These are phyloP conservation scores for Cladosporium sphaerospermum DNA, from an alignment of 2,329 filamentous ascomycete genomes.

Conservation along the genomic window DNA sequence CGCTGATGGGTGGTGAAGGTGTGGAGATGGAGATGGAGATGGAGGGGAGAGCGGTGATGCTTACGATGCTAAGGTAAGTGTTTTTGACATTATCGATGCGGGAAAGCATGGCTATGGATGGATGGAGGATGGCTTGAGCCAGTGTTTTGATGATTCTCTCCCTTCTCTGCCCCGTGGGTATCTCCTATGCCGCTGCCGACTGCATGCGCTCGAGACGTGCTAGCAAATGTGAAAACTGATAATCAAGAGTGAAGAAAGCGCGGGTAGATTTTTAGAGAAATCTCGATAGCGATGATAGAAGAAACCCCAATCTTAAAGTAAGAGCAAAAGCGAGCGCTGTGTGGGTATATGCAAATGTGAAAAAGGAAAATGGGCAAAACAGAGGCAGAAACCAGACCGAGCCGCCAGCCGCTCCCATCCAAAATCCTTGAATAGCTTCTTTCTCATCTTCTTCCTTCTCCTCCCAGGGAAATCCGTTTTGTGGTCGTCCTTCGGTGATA, in stretches of 20 bases:
- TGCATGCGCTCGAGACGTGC: neutral
- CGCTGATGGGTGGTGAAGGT: too few species aligned
- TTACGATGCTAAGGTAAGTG: neutral
- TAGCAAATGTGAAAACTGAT: neutral
- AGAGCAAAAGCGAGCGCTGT: slow-evolving; percentile 11
- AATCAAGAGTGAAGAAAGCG: too few species aligned
- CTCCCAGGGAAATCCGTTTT: too few species aligned
- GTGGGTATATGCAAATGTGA: slow-evolving; percentile 16
- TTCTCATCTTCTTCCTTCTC: too few species aligned
- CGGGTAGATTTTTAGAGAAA: too few species aligned
- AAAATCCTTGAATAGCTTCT: neutral
- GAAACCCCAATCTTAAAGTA: neutral
- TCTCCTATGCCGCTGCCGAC: slow-evolving; percentile 6
- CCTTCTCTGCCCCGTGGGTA: neutral
- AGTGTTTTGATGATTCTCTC: neutral
- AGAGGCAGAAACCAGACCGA: slow-evolving; percentile 11
- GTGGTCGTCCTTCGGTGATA: neutral
- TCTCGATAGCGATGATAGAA: too few species aligned
- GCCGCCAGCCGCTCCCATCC: neutral
- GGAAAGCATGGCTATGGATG: neutral
- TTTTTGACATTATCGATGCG: neutral
- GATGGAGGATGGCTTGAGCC: neutral
- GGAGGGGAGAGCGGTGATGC: too few species aligned
- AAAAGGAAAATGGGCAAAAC: slow-evolving; percentile 1
- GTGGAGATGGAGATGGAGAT: too few species aligned